phyloP scores from a whole-genome alignment of 148 eudicot species.

The Chenopodium album region DNA sequence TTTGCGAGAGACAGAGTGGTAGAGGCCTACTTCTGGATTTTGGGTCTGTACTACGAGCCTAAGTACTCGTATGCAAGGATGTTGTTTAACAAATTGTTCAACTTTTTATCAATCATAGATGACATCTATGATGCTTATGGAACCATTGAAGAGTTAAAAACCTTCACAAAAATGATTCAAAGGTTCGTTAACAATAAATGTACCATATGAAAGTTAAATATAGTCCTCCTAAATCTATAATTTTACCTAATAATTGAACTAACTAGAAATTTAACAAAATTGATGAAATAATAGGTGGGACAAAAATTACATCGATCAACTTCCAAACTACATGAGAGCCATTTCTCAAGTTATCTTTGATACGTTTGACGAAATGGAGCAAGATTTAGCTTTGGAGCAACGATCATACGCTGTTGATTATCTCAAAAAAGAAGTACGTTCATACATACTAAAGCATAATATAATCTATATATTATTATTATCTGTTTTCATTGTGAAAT shows the following conservation, averaged over 20 bases:
- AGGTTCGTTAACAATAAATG: constrained; percentile 28
- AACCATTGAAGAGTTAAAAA: constrained; percentile 27
- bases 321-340: no score
- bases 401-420: constrained; percentile 23
- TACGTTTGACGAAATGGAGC: constrained; percentile 27
- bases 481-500: no score
- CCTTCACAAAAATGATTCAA: constrained; percentile 37
- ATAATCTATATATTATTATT: no score
- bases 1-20: constrained; percentile 43
- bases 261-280: no score
- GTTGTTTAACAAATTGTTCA: constrained; percentile 18
- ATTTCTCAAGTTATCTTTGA: no score
- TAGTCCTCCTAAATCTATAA: no score
- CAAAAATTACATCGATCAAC: background rate
- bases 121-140: constrained; percentile 44
- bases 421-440: background rate
- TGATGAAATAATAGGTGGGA: background rate
- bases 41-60: constrained; percentile 37
- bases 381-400: constrained; percentile 30
- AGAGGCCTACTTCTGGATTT: constrained; percentile 39
- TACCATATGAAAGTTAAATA: no score
- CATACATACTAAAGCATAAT: no score
- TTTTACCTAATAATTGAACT: no score
- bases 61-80: constrained; percentile 28
- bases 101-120: constrained; percentile 31